These are phyloP conservation scores for Podospora bellae-mahoneyi DNA, from an alignment of 495 filamentous ascomycete species.

Conservation along the genomic window DNA sequence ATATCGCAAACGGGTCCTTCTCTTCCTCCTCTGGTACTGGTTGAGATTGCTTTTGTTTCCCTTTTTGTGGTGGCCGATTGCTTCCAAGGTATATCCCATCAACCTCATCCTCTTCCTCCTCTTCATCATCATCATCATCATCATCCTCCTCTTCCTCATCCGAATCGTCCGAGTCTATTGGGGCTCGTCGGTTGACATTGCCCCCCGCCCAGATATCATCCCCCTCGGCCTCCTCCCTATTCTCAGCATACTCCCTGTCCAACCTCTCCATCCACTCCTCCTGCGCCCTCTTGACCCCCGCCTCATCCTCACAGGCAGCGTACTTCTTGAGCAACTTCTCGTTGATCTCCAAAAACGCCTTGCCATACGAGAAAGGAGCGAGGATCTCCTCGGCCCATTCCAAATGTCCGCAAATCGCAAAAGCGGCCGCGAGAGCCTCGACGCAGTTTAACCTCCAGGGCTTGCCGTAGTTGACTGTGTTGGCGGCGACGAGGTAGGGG, in stretches of 20 bases:
- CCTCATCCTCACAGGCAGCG: slow-evolving; percentile 75
- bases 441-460: slow-evolving; percentile 94
- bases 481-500: slow-evolving; percentile 93
- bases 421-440: slow-evolving; percentile 88
- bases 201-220: slow-evolving; percentile 79
- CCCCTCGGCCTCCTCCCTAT: slow-evolving; percentile 59
- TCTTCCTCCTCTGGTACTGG: slow-evolving; percentile 30
- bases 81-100: slow-evolving; percentile 58
- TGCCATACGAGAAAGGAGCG: slow-evolving; percentile 80
- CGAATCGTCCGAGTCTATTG: slow-evolving; percentile 54
- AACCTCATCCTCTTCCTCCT: slow-evolving; percentile 27
- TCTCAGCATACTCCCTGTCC: slow-evolving; percentile 84
- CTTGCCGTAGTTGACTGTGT: slow-evolving; percentile 94
- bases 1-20: slow-evolving; percentile 68
- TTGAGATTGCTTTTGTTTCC: slow-evolving; percentile 41
- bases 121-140: slow-evolving; percentile 24
- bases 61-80: slow-evolving; percentile 42
- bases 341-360: slow-evolving; percentile 86
- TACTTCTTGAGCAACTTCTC: slow-evolving; percentile 76
- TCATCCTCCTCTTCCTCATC: slow-evolving; percentile 40
- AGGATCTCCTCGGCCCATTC: slow-evolving; percentile 87
- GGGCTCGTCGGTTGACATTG: slow-evolving; percentile 68
- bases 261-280: slow-evolving; percentile 83
- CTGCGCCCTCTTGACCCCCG: slow-evolving; percentile 82
- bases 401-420: slow-evolving; percentile 82